These are phyloP conservation scores for Barnettozyma pratensis DNA, from an alignment of 805 yeast species.

Conservation along the genomic window DNA sequence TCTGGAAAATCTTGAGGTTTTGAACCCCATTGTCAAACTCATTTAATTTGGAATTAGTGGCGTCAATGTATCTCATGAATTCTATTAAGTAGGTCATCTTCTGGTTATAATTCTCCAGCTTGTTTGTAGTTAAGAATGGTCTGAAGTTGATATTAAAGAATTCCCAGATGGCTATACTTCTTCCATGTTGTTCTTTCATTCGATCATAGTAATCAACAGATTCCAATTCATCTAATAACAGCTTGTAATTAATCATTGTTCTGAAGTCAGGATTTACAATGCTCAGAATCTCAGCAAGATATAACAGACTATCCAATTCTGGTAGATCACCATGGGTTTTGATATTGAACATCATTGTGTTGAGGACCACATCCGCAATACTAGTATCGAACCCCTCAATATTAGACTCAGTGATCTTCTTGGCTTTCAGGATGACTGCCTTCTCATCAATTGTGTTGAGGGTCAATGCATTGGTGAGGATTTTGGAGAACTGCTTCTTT, in stretches of 20 bases:
- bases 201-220: background rate
- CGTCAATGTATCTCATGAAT: background rate
- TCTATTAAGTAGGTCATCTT: slow-evolving; percentile 1
- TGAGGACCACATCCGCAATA: background rate
- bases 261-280: slow-evolving; percentile 2
- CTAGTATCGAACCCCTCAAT: background rate
- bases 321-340: background rate
- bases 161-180: background rate
- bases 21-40: background rate
- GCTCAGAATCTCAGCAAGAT: background rate
- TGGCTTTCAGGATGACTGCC: background rate
- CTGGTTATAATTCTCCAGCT: slow-evolving; percentile 8
- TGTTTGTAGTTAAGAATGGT: slow-evolving; percentile 6
- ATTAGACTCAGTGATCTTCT: background rate
- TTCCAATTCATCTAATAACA: slow-evolving; percentile 1
- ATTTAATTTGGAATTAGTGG: background rate
- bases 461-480: background rate
- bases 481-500: background rate
- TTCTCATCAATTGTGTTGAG: background rate
- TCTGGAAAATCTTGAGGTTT: background rate
- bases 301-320: background rate
- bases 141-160: background rate
- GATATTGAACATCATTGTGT: background rate
- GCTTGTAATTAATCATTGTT: slow-evolving; percentile 8
- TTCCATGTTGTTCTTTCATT: background rate